Conservation (phyloP, 176 grass and related monocot species). For the Rhynchospora pubera region DNA sequence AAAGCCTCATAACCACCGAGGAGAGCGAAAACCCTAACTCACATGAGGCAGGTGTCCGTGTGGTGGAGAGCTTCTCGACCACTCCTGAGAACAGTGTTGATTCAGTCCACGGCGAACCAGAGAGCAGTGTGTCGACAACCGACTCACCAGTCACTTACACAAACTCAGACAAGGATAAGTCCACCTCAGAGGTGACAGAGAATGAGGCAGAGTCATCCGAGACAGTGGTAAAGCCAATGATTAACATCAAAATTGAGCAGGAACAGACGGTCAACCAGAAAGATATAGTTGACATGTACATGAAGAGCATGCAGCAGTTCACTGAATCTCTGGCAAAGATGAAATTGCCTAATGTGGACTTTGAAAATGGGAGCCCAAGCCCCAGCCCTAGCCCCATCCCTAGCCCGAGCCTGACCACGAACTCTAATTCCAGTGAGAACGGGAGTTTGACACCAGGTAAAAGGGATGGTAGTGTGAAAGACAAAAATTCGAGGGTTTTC, state of each 20-base stretch:
- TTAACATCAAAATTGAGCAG: conserved; percentile 55
- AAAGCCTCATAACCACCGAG: conserved; percentile 34
- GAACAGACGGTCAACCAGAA: conserved; percentile 58
- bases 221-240: conserved; percentile 40
- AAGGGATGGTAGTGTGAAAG: conserved; percentile 30
- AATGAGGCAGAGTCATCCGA: conserved; percentile 64
- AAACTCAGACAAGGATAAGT: conserved; percentile 38
- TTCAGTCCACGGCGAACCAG: conserved; percentile 23
- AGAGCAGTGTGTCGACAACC: conserved; percentile 60
- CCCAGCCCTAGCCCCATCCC: not conserved
- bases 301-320: conserved; percentile 98
- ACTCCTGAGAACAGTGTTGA: conserved; percentile 31
- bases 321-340: conserved; percentile 87
- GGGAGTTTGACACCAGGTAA: conserved; percentile 19
- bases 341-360: conserved; percentile 75
- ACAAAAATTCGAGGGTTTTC: conserved; percentile 74
- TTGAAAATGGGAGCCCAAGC: conserved; percentile 22
- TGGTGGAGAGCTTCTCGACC: conserved; percentile 29
- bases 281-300: conserved; percentile 92
- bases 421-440: conserved; percentile 42
- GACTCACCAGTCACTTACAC: conserved; percentile 21
- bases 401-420: not conserved
- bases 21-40: conserved; percentile 29
- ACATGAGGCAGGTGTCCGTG: conserved; percentile 21
- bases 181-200: conserved; percentile 36